These are phyloP conservation scores for Cordyceps militaris DNA, from an alignment of 2,329 filamentous ascomycete species.

Conservation along the genomic window DNA sequence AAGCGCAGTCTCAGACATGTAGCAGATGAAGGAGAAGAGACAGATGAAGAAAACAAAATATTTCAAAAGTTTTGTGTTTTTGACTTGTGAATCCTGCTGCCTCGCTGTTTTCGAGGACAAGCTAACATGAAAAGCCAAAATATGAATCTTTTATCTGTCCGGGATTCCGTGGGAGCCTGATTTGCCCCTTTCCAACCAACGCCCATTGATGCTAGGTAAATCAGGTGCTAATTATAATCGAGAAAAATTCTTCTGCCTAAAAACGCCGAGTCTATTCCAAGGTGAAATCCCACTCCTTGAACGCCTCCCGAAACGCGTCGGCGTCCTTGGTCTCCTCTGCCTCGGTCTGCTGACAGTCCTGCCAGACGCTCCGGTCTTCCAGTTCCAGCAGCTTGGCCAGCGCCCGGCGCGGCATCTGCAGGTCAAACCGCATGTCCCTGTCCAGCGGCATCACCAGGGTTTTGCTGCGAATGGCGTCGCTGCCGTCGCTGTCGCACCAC, in stretches of 20 bases:
- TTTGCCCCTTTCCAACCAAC: neutral
- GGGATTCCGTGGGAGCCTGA: too few species aligned
- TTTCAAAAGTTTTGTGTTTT: neutral
- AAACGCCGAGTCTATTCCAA: constrained; percentile 18
- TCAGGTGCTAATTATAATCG: neutral
- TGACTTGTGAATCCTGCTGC: neutral
- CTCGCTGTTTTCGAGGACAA: neutral
- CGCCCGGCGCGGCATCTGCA: constrained; percentile 84
- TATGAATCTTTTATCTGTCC: neutral
- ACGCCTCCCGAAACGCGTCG: constrained; percentile 70
- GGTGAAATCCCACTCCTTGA: constrained; percentile 83
- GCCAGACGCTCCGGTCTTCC: constrained; percentile 76
- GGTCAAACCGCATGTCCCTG: constrained; percentile 68
- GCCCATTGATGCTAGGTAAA: neutral
- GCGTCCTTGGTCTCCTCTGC: constrained; percentile 76
- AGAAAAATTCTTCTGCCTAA: neutral
- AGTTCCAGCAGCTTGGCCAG: constrained; percentile 80
- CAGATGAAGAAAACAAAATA: neutral
- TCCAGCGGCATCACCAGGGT: constrained; percentile 69
- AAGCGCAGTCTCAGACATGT: neutral
- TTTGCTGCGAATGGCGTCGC: constrained; percentile 49
- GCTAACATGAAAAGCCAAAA: neutral
- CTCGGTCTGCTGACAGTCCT: constrained; percentile 69
- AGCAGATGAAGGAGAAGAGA: neutral
- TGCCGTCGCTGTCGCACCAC: constrained; percentile 52